Conservation (phyloP, 257 asterid genomes). For the Plantago ovata region DNA sequence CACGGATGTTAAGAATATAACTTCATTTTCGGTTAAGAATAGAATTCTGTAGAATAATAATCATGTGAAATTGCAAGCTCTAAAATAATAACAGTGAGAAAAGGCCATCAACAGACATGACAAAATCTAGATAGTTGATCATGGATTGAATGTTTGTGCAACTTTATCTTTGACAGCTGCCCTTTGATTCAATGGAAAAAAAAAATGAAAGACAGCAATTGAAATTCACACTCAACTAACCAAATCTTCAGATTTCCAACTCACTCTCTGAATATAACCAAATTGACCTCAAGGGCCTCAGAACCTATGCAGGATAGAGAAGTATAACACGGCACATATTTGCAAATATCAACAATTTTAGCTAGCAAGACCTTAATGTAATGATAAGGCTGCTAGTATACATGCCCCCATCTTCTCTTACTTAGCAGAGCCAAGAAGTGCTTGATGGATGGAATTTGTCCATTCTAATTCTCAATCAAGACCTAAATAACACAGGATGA, state of each 20-base stretch:
- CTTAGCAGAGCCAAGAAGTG: too few relatives aligned
- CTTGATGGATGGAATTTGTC: too few relatives aligned
- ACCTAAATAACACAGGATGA: constrained; percentile 10
- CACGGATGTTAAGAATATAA: constrained; percentile 18
- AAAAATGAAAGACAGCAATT: not conserved
- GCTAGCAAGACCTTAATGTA: not conserved
- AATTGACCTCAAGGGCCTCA: constrained; percentile 7
- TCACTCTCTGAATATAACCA: not conserved
- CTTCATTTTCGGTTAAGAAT: constrained; percentile 3
- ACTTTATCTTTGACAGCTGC: too few relatives aligned
- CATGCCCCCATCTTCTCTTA: too few relatives aligned
- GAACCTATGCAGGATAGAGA: constrained; percentile 4
- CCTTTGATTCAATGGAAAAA: too few relatives aligned
- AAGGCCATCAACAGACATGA: too few relatives aligned
- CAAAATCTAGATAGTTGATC: too few relatives aligned
- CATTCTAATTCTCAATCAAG: too few relatives aligned
- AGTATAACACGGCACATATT: not conserved
- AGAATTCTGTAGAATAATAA: not conserved
- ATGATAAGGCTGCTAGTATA: too few relatives aligned
- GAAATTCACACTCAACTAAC: not conserved
- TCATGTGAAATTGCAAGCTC: too few relatives aligned
- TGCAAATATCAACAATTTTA: not conserved
- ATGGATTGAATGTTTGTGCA: too few relatives aligned
- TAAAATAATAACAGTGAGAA: too few relatives aligned
- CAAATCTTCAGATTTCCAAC: not conserved